Base-by-base conservation (phyloP, 2,329 filamentous ascomycete species). In the Paraphaeosphaeria minitans region DNA sequence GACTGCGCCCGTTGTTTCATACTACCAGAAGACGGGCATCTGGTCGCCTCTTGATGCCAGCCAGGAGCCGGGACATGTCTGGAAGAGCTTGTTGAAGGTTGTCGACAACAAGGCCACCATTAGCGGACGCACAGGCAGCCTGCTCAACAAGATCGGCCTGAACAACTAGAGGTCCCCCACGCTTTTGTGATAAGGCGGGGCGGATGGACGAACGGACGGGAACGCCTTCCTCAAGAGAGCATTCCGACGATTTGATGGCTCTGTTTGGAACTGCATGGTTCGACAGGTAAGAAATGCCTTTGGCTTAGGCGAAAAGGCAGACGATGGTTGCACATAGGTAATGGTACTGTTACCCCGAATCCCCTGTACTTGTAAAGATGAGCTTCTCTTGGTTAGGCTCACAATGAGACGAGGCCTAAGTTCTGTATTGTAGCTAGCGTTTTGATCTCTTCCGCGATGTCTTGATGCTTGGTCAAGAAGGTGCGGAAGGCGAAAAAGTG, bases 21-120 rank as follows among this genome's bases (percentile, higher is more conserved):
- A 99, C 85, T 99, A 99, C 87, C 91, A 96, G 82, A 92, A 93
- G 81, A 96, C 91, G 51, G 93, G 93, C 69, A 97, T 99, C 84
- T 99, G 95, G 95, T 90, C 89, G 79, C 90, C 90, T 63, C 87
- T 99, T 72, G 95, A 99, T 78, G 95, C 95, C 65, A 96, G 91
- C 83, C 93, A 99, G 84, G 89, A 97, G 81, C 95, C 95, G 21
- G 91, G 92, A 49, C 89, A 93, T 79, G 95, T 99, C 62, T 99
- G 95, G 95, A 93, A 92, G 84, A 92, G 89, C 78, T 83, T 99
- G 78, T 83, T 98, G 63, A 87, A 88, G 72, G 89, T 97, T 71
- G 94, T 99, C 75, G 84, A 87, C 70, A 83, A 88, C 75, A 77
- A 77, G 65, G 71, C 76, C 31, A 65, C 71, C 53, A 70, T 76